These are phyloP conservation scores for Nicotiana attenuata DNA, from an alignment of 257 asterid species.

Conservation along the genomic window DNA sequence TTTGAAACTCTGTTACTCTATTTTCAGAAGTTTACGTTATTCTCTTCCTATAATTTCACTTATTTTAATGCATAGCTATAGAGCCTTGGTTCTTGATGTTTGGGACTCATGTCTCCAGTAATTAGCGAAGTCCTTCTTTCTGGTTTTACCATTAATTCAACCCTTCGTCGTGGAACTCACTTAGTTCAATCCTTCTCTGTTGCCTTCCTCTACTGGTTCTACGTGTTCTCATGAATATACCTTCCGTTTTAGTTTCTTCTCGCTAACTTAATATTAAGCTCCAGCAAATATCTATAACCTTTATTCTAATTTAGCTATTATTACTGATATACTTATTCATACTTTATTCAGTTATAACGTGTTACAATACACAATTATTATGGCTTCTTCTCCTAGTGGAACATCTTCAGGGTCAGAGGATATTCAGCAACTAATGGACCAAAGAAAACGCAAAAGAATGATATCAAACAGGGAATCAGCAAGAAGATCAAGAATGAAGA, in stretches of 20 bases:
- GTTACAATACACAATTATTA: background rate
- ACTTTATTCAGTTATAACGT: background rate
- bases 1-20: background rate
- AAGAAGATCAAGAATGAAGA: conserved; percentile 34
- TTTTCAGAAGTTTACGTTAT: background rate
- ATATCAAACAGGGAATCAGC: conserved; percentile 40
- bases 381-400: conserved; percentile 31
- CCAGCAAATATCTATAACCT: background rate
- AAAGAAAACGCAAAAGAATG: conserved; percentile 34
- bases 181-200: conserved; percentile 42
- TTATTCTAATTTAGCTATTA: background rate
- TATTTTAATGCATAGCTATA: background rate
- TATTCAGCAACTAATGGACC: conserved; percentile 19
- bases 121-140: conserved; percentile 36
- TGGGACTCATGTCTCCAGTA: conserved; percentile 31
- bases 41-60: background rate
- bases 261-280: background rate
- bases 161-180: conserved; percentile 42
- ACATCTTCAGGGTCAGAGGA: conserved; percentile 26
- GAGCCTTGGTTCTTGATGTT: background rate
- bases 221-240: conserved; percentile 29
- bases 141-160: conserved; percentile 31
- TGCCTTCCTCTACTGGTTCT: conserved; percentile 45
- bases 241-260: background rate
- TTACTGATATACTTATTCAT: background rate